Base-by-base conservation (phyloP, 495 filamentous ascomycete genomes). In the Podospora didyma region DNA sequence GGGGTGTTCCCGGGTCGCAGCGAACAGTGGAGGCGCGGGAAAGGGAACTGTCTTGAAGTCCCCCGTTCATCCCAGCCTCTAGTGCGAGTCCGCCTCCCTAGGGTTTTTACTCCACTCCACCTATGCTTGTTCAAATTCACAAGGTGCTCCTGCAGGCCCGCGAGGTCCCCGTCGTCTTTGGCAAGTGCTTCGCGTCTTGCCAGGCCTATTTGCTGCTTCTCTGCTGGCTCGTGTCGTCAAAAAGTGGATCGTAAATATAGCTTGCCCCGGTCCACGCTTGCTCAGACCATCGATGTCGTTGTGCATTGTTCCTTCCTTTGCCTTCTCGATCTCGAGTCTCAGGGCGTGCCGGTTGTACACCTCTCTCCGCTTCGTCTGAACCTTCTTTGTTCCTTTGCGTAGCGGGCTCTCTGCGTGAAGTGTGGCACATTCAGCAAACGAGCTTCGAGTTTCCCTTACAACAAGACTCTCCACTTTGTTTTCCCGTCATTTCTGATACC, bases 1-100 rank as follows among this genome's bases (percentile, higher is more conserved):
- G 44, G 53, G 16, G 16, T 44, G 48, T 42, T 53, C 49, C 31
- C 44, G 31, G 50, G 17, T 19, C 35, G 9, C 37, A 45, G 9
- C 26, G 35, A 28, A 12, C 24, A 21, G 21, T 20, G 12, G 21
- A 11, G 46, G 24, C 16, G 47, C 47, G 47, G 21, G 47, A 49
- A 21, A 22, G 47, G 22, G 22, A 19, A 20, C 7, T 6, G 12
- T 9, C 7, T 47, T 14, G 37, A 53, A 53, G 56, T 59, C 53
- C 56, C n/a, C 50, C 14, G 54, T 57, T 57, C 54, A 44, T 57
- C 55, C 48, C n/a, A n/a, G n/a, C n/a, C n/a, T n/a, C n/a, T n/a
- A 35, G 26, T 26, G 26, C 12, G 22, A 46, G 10, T 16, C 23
- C 22, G 23, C 20, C 10, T n/a, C 47, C 6, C 22, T 19, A 16